Base-by-base conservation (phyloP, 2,329 filamentous ascomycete species). In the Cyphellophora europaea region DNA sequence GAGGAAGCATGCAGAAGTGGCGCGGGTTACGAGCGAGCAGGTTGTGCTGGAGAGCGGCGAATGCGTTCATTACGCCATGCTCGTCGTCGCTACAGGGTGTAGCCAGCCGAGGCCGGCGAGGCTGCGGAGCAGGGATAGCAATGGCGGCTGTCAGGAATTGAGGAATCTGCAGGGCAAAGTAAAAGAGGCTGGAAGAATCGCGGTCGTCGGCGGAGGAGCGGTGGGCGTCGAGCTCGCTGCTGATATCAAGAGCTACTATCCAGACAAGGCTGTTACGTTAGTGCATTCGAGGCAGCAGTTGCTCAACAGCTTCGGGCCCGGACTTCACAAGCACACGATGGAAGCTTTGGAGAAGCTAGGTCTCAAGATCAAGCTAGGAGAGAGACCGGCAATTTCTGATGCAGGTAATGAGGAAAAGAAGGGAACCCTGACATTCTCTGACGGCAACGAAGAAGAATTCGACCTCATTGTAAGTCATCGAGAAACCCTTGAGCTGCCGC, bases 51-150 rank as follows among this genome's bases (percentile, higher is more conserved):
- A 58, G 17, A 56, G 53, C 12, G 66, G 62, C 4, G 56, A 66
- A 21, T 51, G 58, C 19, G 54, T 79, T 2, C 55, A 62, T 0
- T 80, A 71, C 48, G 69, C 66, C 12, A 74, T 66, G 39, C 55
- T 77, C 5, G 59, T 74, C n/a, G 52, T 79, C 8, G 72, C 74
- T 0, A 79, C 74, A 0, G 74, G 74, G 0, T 63, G 67, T 0
- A 43, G 44, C 59, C 48, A 33, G 17, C 8, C 33, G 12, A 37
- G 28, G 16, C 27, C 36, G 12, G 15, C 37, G 30, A n/a, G n/a
- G n/a, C n/a, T n/a, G n/a, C n/a, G n/a, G n/a, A n/a, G n/a, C n/a
- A n/a, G n/a, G n/a, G n/a, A n/a, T n/a, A n/a, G n/a, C n/a, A n/a
- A n/a, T n/a, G n/a, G n/a, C n/a, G 16, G 36, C 30, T 14, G 32